Evolutionary conservation across 2,329 filamentous ascomycete genomes (phyloP).

Genomic region (Uncinocarpus reesii): DNA sequence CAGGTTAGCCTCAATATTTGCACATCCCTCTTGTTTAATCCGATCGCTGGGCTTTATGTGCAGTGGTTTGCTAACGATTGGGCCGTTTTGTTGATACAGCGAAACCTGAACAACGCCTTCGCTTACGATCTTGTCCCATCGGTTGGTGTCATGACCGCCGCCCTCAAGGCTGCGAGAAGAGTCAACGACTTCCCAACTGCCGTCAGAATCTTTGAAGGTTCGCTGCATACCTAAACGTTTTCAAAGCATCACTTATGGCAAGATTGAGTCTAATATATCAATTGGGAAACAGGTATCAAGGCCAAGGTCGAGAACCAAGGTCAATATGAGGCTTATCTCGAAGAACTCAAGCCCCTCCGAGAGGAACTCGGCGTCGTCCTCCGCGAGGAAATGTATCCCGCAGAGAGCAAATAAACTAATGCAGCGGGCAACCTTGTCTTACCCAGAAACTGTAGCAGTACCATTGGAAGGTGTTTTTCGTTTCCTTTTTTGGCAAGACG

Average conservation of each 20-base stretch:
- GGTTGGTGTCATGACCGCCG: conserved; percentile 77
- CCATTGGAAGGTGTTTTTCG: conserved; percentile 9
- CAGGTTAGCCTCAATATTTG: conserved; percentile 55
- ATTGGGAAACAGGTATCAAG: conserved; percentile 64
- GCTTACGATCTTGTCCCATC: conserved; percentile 99
- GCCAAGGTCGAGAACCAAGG: conserved; percentile 98
- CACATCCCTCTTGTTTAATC: conserved; percentile 20
- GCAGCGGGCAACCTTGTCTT: neutral
- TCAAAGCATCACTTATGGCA: neutral
- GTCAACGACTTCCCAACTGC: conserved; percentile 98
- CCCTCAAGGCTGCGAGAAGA: conserved; percentile 83
- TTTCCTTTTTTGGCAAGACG: conserved; percentile 1
- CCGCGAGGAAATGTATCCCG: conserved; percentile 86
- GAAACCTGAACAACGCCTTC: conserved; percentile 99
- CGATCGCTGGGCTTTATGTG: neutral
- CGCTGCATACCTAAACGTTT: conserved; percentile 26
- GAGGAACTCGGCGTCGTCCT: conserved; percentile 86
- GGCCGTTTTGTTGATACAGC: conserved; percentile 39
- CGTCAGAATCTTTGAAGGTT: conserved; percentile 97
- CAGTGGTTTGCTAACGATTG: neutral
- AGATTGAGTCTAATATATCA: neutral
- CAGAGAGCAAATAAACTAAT: conserved; percentile 32
- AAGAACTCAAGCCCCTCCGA: conserved; percentile 82
- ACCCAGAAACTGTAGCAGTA: conserved; percentile 9
- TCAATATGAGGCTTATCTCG: conserved; percentile 92